Evolutionary conservation across 2,329 filamentous ascomycete species (phyloP), one percentile per base, ranked within the genome.

Genomic region (Diaporthe ampelina): DNA sequence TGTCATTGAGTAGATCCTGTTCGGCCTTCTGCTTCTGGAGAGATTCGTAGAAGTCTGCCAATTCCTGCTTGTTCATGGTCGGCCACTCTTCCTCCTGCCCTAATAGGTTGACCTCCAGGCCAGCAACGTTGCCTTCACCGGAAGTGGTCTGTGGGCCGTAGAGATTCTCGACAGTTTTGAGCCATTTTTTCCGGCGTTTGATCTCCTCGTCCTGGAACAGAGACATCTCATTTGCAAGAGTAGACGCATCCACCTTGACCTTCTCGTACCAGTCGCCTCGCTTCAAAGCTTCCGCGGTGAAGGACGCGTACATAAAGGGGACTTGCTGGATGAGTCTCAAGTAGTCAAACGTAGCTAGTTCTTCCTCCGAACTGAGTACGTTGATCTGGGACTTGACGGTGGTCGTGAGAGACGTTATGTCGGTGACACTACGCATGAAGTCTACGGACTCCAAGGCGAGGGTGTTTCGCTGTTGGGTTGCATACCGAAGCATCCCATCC

Each of bases 241-340:
- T 94, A 3, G 94, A 92, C 0, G 96, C 97, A 79, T 98, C 97
- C 3, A 91, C 89, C 81, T 93, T 94, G 82, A 98, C 93, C 83
- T 97, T 98, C 70, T 97, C 94, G 17, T 91, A 91, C 95, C 97
- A 99, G 83, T 98, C 95, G 45, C 92, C 92, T 29, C 97, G 92
- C 73, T 94, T 91, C 54, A 98, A 91, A 21, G 95, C 93, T 83
- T 99, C 97, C 4, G 94, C 90, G 26, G 97, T 86, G 74, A 98
- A 94, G 3, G 95, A 95, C 0, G 95, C 95, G 81, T 98, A 99
- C 78, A 97, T 92, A 73, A 93, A 93, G 0, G 97, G 97, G 40
- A 98, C 89, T 76, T 95, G 92, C 57, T 95, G 92, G 48, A 98
- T 92, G 29, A 94, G 87, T 24, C 92, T 91, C 29, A 99, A 87